Base-by-base conservation (phyloP, 495 filamentous ascomycete species). In the Tuber aestivum region DNA sequence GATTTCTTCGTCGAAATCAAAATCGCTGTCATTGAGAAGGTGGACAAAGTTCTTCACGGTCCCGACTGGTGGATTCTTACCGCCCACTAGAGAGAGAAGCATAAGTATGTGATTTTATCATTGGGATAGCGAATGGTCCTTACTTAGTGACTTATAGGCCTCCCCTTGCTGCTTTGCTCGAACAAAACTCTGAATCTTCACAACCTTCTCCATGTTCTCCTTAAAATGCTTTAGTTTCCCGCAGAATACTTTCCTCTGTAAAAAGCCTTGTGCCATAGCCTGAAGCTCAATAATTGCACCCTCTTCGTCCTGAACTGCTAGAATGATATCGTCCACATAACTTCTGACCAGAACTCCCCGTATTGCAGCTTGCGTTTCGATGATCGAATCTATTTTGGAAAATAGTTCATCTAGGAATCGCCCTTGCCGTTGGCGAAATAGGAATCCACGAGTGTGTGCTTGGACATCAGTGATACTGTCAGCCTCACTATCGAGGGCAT, bases 1-100 rank as follows among this genome's bases (percentile, higher is more conserved):
- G 61, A 99, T 90, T 82, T 99, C 95, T 84, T 97, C 94, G 82
- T 99, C 96, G 83, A 99, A 99, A 81, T 99, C 95, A 79, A 99
- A 97, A 80, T 97, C 94, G 80, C 93, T 97, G 84, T 99, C 95
- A 82, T 98, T 99, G 70, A 99, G 89, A 40, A 99, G 87, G 85
- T 99, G 95, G 8, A 99, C 94, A 80, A 98, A 98, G 79, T 95
- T 94, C 85, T 98, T 97, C 79, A 99, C 92, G 0, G 96, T 97
- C 69, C 93, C 92, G 72, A 98, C 94, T 5, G 96, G 95, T 70
- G 95, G 95, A 80, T 98, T 98, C 84, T 97, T 97, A n/a, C 96
- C 95, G 44, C 90, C 94, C 9, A 94, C 97, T 79, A 97, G 86
- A 81, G 91, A 97, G 86, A 81, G 91, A 20, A 32, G 20, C 12